Conservation (phyloP, 2,329 filamentous ascomycete species). For the Penicillium sp. region DNA sequence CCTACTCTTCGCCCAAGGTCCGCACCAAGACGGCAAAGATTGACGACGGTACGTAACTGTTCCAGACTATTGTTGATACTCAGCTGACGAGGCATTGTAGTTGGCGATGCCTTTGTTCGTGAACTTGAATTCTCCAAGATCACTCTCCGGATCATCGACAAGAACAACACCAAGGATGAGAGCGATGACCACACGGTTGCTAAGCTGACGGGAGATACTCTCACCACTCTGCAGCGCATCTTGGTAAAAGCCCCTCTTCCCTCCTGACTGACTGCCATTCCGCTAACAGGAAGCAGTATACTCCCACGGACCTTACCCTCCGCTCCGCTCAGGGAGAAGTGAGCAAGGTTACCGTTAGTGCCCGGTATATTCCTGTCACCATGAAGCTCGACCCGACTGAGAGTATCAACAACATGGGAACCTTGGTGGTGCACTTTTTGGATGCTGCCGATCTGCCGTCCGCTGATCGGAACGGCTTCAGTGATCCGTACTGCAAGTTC, state of each 20-base stretch:
- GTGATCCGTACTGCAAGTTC: conserved; percentile 94
- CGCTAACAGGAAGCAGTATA: too few species aligned
- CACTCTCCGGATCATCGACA: conserved; percentile 75
- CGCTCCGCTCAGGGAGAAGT: conserved; percentile 66
- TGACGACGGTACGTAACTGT: too few species aligned
- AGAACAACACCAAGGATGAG: conserved; percentile 62
- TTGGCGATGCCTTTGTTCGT: conserved; percentile 88
- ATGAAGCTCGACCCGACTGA: conserved; percentile 92
- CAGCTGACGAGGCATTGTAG: too few species aligned
- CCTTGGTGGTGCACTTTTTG: conserved; percentile 82
- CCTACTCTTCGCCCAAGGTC: conserved; percentile 72
- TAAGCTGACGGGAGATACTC: conserved; percentile 72
- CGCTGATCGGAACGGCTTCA: conserved; percentile 91
- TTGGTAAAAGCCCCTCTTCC: too few species aligned
- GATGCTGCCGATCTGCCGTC: conserved; percentile 81
- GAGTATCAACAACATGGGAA: conserved; percentile 98
- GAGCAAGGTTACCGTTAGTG: conserved; percentile 76
- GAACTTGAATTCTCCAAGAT: conserved; percentile 95
- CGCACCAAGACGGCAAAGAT: conserved; percentile 61
- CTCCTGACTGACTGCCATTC: too few species aligned
- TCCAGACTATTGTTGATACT: too few species aligned
- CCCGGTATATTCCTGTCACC: conserved; percentile 88
- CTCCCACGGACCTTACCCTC: conserved; percentile 71
- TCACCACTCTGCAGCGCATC: conserved; percentile 82
- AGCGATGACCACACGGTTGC: conserved; percentile 66